These are phyloP conservation scores for Alternaria infectoria DNA, from an alignment of 2,329 filamentous ascomycete species.

Conservation along the genomic window DNA sequence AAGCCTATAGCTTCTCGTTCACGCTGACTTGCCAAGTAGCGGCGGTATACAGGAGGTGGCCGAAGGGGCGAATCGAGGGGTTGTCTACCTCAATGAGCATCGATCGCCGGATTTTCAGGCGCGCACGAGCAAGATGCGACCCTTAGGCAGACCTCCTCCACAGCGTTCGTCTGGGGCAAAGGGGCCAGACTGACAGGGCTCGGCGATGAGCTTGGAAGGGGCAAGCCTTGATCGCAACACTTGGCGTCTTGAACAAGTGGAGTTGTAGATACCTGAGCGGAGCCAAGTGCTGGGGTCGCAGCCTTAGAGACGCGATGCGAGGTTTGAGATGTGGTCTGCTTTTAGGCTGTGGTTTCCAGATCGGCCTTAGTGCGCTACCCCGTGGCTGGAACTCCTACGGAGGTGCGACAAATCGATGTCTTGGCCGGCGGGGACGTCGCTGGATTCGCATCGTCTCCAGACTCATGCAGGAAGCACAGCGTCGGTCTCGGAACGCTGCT, in stretches of 20 bases:
- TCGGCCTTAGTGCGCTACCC: conserved; percentile 19
- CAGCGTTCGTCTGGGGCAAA: conserved; percentile 25
- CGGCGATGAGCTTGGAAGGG: conserved; percentile 35
- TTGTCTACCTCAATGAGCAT: conserved; percentile 20
- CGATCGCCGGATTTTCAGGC: conserved; percentile 19
- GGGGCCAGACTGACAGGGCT: conserved; percentile 19
- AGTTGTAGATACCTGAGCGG: conserved; percentile 29
- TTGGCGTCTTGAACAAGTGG: conserved; percentile 33
- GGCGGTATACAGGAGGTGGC: conserved; percentile 2
- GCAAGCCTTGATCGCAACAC: conserved; percentile 42
- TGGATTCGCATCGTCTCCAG: conserved; percentile 5
- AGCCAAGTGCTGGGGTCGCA: conserved; percentile 9
- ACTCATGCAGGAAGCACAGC: conserved; percentile 8
- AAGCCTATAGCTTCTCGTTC: conserved; percentile 19
- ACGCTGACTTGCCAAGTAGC: conserved; percentile 16
- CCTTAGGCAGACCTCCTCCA: conserved; percentile 35
- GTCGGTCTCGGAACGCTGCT: conserved; percentile 16
- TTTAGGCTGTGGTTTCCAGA: conserved; percentile 26
- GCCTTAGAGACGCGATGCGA: conserved; percentile 14
- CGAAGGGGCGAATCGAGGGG: conserved; percentile 8
- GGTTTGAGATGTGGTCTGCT: conserved; percentile 25
- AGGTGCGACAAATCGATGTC: conserved; percentile 38
- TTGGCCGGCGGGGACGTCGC: conserved; percentile 22
- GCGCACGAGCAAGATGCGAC: conserved; percentile 8
- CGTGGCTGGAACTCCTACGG: conserved; percentile 27